Conservation (phyloP, 2,329 filamentous ascomycete species). For the Periconia sp. region DNA sequence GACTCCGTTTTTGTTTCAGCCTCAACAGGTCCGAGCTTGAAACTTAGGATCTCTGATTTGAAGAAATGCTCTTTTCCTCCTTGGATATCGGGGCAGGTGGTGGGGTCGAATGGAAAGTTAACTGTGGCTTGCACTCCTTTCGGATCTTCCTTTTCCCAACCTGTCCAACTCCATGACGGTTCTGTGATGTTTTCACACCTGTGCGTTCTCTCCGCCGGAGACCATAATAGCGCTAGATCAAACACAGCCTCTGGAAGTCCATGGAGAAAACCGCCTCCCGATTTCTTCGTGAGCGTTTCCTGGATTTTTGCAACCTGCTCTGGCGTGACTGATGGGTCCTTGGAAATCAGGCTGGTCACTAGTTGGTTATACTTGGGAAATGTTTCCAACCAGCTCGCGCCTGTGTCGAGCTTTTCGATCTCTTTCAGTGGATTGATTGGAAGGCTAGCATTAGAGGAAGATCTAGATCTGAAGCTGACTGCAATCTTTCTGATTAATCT, state of each 20-base stretch:
- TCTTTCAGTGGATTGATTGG: conserved; percentile 23
- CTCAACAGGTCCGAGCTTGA: conserved; percentile 35
- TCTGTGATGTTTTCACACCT: conserved; percentile 18
- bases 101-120: conserved; percentile 43
- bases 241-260: conserved; percentile 40
- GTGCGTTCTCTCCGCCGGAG: conserved; percentile 28
- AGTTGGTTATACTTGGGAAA: conserved; percentile 41
- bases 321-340: conserved; percentile 14
- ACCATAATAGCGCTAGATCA: conserved; percentile 42
- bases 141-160: conserved; percentile 32
- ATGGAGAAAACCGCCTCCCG: conserved; percentile 36
- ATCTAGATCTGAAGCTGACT: conserved; percentile 35
- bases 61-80: conserved; percentile 31
- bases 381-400: conserved; percentile 38
- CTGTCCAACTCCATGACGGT: conserved; percentile 43
- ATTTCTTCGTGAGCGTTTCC: conserved; percentile 33
- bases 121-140: too few species aligned
- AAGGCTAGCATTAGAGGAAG: conserved; percentile 31
- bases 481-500: conserved; percentile 25
- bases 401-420: conserved; percentile 31
- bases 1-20: too few species aligned
- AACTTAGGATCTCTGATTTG: conserved; percentile 35
- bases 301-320: conserved; percentile 29
- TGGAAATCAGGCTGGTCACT: conserved; percentile 27
- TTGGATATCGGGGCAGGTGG: conserved; percentile 35